Evolutionary conservation across 2,329 filamentous ascomycete species (phyloP).

Genomic region (Mycosphaerella sp.): DNA sequence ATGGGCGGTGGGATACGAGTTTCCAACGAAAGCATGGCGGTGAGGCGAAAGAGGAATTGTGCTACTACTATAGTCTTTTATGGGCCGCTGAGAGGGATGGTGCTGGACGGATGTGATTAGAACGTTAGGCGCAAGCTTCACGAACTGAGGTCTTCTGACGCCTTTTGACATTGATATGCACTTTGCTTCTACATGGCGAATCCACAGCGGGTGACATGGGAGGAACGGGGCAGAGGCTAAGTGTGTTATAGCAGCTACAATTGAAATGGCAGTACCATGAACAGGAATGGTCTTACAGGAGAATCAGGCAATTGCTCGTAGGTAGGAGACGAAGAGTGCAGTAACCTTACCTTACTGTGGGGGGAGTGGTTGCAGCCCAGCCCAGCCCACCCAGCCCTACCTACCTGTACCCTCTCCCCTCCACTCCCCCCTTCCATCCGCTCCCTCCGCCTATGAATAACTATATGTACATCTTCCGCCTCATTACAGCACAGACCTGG

Average conservation of each 20-base stretch:
- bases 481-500: not conserved
- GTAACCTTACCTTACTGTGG: too few species aligned
- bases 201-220: not conserved
- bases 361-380: too few species aligned
- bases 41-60: not conserved
- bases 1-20: constrained; percentile 4
- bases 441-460: too few species aligned
- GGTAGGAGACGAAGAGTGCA: too few species aligned
- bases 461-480: too few species aligned
- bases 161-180: not conserved
- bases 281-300: not conserved
- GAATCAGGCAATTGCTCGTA: not conserved
- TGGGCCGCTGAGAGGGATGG: not conserved
- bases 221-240: not conserved
- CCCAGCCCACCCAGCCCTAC: too few species aligned
- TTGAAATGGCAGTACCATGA: not conserved
- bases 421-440: too few species aligned
- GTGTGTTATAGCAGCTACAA: not conserved
- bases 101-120: not conserved
- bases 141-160: not conserved
- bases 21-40: constrained; percentile 3
- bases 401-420: too few species aligned
- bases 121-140: not conserved
- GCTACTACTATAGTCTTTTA: not conserved
- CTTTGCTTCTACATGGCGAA: not conserved